Base-by-base conservation (phyloP, 2,329 filamentous ascomycete genomes). In the Ophiostoma sp. region DNA sequence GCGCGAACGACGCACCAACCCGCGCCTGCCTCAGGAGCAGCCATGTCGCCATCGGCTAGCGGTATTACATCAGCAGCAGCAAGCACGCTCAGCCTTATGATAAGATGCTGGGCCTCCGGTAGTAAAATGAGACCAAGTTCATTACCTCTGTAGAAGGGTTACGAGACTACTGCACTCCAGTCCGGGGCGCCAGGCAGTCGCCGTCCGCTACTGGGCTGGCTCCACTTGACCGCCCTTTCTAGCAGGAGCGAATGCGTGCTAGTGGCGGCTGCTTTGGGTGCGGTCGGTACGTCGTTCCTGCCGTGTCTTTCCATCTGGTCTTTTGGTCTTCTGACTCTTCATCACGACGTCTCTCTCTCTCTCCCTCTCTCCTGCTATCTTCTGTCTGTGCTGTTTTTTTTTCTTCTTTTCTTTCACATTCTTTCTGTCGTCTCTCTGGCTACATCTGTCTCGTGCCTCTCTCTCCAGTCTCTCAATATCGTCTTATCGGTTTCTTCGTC, bases 11-110 rank as follows among this genome's bases (percentile, higher is more conserved):
- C 14, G n/a, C 27, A 62, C 36, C 40, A 27, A 40, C n/a, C 27
- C n/a, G 49, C 49, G 49, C 49, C 49, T 55, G 49, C 49, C 49
- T 62, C 27, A 5, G 16, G 16, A 62, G 11, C 55, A 9, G 16
- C 36, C 4, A 70, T 70, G 69, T 69, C 69, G 69, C 69, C 69
- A 70, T 70, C 55, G 12, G 12, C 58, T 44, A 67, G 65, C 69
- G 49, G 62, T 67, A 70, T 64, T 55, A n/a, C 49, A 27, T 55
- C 49, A 55, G 49, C 49, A n/a, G 3, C 47, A 55, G 5, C 12
- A 55, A 55, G 49, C 27, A 18, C 47, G 18, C 42, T 65, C 69
- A 70, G 69, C 69, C 69, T 68, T 70, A 64, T 49, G 65, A 64
- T 27, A n/a, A 55, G 49, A 27, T n/a, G 49, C 9, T 27, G n/a